A percentile compares a stretch with the other conserved stretches of the same genome.
These are phyloP conservation scores for Ambrosia artemisiifolia DNA, from an alignment of 129 eudicot species.

Conservation along the genomic window DNA sequence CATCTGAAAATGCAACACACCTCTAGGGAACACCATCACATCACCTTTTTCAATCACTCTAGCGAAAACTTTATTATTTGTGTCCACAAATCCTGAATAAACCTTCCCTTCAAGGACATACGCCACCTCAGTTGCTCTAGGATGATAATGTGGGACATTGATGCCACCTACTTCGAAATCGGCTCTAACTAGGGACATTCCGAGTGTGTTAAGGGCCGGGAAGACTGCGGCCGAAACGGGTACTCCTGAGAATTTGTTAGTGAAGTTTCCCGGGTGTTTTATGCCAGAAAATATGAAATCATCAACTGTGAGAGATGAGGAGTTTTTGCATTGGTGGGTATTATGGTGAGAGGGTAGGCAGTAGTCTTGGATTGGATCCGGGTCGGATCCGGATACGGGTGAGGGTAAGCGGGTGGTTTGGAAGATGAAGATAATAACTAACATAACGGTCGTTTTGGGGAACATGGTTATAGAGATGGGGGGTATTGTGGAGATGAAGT, in stretches of 20 bases:
- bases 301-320: slow-evolving; percentile 50
- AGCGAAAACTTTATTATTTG: slow-evolving; percentile 54
- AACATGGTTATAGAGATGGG: slow-evolving; percentile 36
- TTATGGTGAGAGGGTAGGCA: slow-evolving; percentile 52
- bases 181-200: slow-evolving; percentile 86
- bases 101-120: slow-evolving; percentile 67
- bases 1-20: slow-evolving; percentile 83
- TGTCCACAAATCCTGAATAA: slow-evolving; percentile 79
- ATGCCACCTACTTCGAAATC: slow-evolving; percentile 67
- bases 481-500: slow-evolving; percentile 10
- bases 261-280: slow-evolving; percentile 50
- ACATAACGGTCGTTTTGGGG: slow-evolving; percentile 24
- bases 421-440: slow-evolving; percentile 31
- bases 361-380: slow-evolving; percentile 72
- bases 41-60: slow-evolving; percentile 77
- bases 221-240: slow-evolving; percentile 58
- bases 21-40: slow-evolving; percentile 76
- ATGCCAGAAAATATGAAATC: slow-evolving; percentile 73
- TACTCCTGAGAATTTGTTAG: slow-evolving; percentile 56
- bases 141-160: slow-evolving; percentile 78
- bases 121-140: slow-evolving; percentile 78
- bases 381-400: slow-evolving; percentile 50
- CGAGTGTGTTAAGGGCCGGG: slow-evolving; percentile 80
- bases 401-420: slow-evolving; percentile 13
- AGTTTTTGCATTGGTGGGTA: slow-evolving; percentile 55